Evolutionary conservation across 2,329 filamentous ascomycete species (phyloP).

Genomic region (Cordyceps militaris): DNA sequence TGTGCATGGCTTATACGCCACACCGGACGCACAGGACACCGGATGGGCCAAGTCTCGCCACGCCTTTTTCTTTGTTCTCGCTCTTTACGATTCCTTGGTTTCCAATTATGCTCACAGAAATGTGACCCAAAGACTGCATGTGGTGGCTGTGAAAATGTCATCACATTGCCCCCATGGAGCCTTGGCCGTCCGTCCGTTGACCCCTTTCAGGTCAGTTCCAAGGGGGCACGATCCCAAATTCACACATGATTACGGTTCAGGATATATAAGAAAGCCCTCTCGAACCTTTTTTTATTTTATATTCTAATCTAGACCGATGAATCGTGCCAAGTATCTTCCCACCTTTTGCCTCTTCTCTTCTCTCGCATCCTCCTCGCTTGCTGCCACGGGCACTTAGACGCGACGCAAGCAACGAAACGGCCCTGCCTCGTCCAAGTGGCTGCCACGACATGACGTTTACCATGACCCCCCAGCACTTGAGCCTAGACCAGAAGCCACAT

Average conservation of each 20-base stretch:
- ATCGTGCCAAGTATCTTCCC: not conserved
- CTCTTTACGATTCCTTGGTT: not conserved
- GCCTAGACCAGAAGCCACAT: not conserved
- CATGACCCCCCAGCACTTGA: not conserved
- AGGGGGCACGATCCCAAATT: not conserved
- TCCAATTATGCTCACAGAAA: not conserved
- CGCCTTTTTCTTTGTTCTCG: not conserved
- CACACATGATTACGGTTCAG: not conserved
- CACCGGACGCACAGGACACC: constrained; percentile 9
- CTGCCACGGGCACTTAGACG: too few relatives aligned
- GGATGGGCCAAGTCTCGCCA: not conserved
- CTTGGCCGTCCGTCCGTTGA: not conserved
- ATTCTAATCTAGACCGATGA: not conserved
- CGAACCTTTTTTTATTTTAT: not conserved
- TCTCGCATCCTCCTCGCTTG: too few relatives aligned
- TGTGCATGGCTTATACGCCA: constrained; percentile 2
- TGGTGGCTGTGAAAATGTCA: not conserved
- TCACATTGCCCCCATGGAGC: not conserved
- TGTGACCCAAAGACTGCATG: not conserved
- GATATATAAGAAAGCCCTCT: not conserved
- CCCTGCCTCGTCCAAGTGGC: not conserved
- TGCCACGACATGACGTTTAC: not conserved
- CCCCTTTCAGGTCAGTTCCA: not conserved
- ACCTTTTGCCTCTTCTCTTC: not conserved
- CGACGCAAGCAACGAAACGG: not conserved